Evolutionary conservation across 306 rosid genomes (phyloP).

Genomic region (Castanospermum australe): DNA sequence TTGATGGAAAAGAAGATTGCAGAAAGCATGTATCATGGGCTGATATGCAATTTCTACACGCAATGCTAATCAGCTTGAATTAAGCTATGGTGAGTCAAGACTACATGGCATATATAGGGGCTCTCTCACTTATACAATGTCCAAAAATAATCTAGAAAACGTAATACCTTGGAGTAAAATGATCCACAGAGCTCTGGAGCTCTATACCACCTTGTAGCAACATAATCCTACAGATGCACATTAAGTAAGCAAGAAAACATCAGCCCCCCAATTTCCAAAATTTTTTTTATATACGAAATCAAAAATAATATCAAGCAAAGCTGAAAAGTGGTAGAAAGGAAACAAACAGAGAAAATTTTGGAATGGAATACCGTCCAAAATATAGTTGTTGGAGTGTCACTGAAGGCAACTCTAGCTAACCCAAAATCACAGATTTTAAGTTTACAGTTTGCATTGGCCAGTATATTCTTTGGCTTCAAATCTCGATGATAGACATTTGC

Average conservation of each 20-base stretch:
- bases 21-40: constrained; percentile 26
- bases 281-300: neutral
- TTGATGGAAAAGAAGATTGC: constrained; percentile 22
- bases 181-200: constrained; percentile 99
- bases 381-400: constrained; percentile 81
- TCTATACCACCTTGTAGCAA: constrained; percentile 98
- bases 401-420: constrained; percentile 91
- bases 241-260: constrained; percentile 14
- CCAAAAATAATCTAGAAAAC: constrained; percentile 21
- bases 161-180: constrained; percentile 84
- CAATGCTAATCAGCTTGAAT: constrained; percentile 26
- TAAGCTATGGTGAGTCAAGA: neutral
- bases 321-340: neutral
- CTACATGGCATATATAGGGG: neutral
- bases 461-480: constrained; percentile 92
- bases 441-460: constrained; percentile 97
- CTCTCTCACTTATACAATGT: neutral
- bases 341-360: neutral
- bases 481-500: constrained; percentile 98
- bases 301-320: neutral
- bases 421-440: constrained; percentile 98
- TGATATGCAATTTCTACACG: constrained; percentile 28
- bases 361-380: constrained; percentile 86
- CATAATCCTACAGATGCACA: constrained; percentile 71
- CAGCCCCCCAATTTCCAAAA: neutral